Conservation (phyloP, 345 rosid genomes). For the Cardamine chenopodiifolia region DNA sequence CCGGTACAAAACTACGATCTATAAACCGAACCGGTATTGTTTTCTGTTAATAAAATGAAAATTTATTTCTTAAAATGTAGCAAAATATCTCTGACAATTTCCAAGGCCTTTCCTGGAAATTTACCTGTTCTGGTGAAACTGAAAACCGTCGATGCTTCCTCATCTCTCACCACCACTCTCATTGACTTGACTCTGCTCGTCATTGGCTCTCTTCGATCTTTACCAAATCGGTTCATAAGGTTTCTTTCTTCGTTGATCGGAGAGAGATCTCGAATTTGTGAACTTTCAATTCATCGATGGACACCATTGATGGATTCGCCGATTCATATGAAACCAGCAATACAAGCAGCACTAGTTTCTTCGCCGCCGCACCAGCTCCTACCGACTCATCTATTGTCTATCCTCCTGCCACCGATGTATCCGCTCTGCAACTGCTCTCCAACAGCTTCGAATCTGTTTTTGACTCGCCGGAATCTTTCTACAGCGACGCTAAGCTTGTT, state of each 20-base stretch:
- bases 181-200: constrained; percentile 33
- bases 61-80: neutral
- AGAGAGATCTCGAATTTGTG: neutral
- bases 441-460: constrained; percentile 55
- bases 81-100: neutral
- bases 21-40: neutral
- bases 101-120: constrained; percentile 10
- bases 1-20: neutral
- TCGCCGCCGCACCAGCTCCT: constrained; percentile 20
- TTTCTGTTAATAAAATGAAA: neutral
- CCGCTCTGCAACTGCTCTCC: constrained; percentile 62
- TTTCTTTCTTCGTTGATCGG: neutral
- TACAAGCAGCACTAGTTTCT: constrained; percentile 57
- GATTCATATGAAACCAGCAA: constrained; percentile 70
- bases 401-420: constrained; percentile 37
- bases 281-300: constrained; percentile 42
- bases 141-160: neutral
- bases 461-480: constrained; percentile 55
- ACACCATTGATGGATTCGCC: constrained; percentile 50
- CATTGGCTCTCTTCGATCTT: constrained; percentile 8
- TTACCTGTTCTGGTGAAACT: constrained; percentile 20
- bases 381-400: constrained; percentile 30
- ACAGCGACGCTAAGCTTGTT: constrained; percentile 66
- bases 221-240: neutral
- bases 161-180: constrained; percentile 20